Evolutionary conservation across 805 yeast genomes (phyloP), one percentile per base, ranked within the genome.

Genomic region (Candida orba): DNA sequence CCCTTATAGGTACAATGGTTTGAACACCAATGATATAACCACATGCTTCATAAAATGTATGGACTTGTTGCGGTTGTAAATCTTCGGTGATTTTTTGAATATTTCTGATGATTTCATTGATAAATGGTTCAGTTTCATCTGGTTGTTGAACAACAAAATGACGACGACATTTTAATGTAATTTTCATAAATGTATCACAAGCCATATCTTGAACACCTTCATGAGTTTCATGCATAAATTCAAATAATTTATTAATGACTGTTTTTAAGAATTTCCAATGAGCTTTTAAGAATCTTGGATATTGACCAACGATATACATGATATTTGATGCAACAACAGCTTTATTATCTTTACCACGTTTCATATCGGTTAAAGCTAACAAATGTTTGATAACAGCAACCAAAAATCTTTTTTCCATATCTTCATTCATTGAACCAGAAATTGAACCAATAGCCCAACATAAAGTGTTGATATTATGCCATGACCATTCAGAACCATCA

Each of bases 141-240:
- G 79, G 76, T 66, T 91, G 97, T 53, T 78, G 82, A 39, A 84
- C 83, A 34, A 91, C 95, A 65, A 93, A 93, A 65, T 91, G 97
- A 52, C 90, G 81, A 66, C 89, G 90, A 75, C 99, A 93, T 67
- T 93, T 93, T 53, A 79, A 82, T 20, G 96, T 87, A 63, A 93
- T 93, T 65, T 93, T 93, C 61, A 91, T 91, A 62, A 93, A 93
- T 1, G 99, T 93, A 65, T 93, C 99, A 72, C 99, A 93, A 8
- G 99, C 99, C 99, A 93, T 93, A 66, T 93, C 99, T 69, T 93
- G 99, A 49, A 93, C 99, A 70, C 99, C 99, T 66, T 91, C 99
- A 66, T 93, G 99, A n/a, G 97, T 89, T 73, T 93, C 99, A 69
- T 93, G 98, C 99, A 93, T 93, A 60, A 93, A 93, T 65, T 93